Evolutionary conservation across 345 rosid species (phyloP), one percentile per base, ranked within the genome.

Genomic region (Citrus glauca): DNA sequence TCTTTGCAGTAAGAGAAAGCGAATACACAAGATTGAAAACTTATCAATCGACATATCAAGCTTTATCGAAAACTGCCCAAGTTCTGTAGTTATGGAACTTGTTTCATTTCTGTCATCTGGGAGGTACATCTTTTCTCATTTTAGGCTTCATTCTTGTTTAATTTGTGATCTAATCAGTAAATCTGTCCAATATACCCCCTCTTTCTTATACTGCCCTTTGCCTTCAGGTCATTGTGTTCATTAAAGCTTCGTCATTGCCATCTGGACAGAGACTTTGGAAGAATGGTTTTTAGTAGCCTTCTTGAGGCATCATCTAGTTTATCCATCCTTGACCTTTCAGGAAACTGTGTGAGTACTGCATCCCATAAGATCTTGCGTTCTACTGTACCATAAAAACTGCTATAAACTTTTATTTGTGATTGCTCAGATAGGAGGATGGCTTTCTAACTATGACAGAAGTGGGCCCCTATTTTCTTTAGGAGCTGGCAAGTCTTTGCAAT

Each of bases 351-450:
- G 81, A 73, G 93, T 78, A 73, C 76, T 77, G 80, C 71, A 64
- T 88, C 66, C 17, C 30, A 73, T 74, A 75, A n/a, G 40, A 64
- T 69, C 69, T 38, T 40, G 55, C 62, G 28, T 27, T 70, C 65
- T 65, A 25, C 79, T 66, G 55, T 56, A 66, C 57, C 60, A 53
- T 77, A 78, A 74, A 69, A 74, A 61, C 74, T n/a, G 78, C 32
- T 42, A 75, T 57, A 74, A 42, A n/a, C 67, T 37, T 35, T 79
- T 30, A 66, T 45, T 60, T 33, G 63, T 63, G 40, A 56, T 77
- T 9, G 48, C 48, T 62, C 83, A 94, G 97, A 87, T 95, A 79
- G 74, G 92, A 80, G 97, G 99, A 75, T 92, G 97, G 97, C 94
- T 94, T 71, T 86, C 88, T 74, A 82, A 85, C 85, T 87, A 90